Percentiles rank a stretch among this genome's conserved stretches.
Evolutionary conservation across 164 flowering plant species (phyloP).

Genomic region (Nymphaea colorata): DNA sequence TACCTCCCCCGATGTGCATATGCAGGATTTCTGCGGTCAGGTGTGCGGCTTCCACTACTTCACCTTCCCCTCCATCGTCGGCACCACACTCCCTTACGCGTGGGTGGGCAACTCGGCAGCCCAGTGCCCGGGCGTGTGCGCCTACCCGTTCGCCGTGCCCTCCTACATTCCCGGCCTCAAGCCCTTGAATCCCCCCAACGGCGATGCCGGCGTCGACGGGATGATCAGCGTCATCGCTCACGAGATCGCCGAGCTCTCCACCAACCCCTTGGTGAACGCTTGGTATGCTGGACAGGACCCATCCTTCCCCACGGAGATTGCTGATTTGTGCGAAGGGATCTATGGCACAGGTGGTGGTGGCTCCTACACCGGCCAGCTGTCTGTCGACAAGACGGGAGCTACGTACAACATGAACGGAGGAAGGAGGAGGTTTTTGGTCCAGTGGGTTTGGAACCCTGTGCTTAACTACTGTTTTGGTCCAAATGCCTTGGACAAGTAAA

Average conservation of each 20-base stretch:
- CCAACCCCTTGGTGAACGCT: constrained; percentile 87
- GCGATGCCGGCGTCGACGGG: constrained; percentile 78
- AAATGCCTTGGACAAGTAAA: constrained; percentile 78
- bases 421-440: constrained; percentile 71
- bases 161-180: constrained; percentile 50
- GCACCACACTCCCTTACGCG: constrained; percentile 78
- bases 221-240: constrained; percentile 79
- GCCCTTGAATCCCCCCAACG: constrained; percentile 69
- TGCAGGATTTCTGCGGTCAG: constrained; percentile 73
- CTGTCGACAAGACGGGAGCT: constrained; percentile 45
- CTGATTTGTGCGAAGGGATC: constrained; percentile 83
- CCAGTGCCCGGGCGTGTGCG: constrained; percentile 69
- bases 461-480: constrained; percentile 81
- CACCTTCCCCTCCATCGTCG: constrained; percentile 83
- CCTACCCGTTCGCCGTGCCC: constrained; percentile 74
- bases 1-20: constrained; percentile 68
- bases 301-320: constrained; percentile 66
- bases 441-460: constrained; percentile 88
- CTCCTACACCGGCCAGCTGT: constrained; percentile 77
- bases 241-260: constrained; percentile 86
- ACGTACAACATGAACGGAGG: constrained; percentile 82
- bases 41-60: constrained; percentile 95
- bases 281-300: constrained; percentile 97
- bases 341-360: constrained; percentile 86
- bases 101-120: constrained; percentile 88